Percentiles rank a stretch among this genome's conserved stretches.
phyloP scores from a whole-genome alignment of 768 basidiomycete genomes.

The Botryobasidium botryosum region DNA sequence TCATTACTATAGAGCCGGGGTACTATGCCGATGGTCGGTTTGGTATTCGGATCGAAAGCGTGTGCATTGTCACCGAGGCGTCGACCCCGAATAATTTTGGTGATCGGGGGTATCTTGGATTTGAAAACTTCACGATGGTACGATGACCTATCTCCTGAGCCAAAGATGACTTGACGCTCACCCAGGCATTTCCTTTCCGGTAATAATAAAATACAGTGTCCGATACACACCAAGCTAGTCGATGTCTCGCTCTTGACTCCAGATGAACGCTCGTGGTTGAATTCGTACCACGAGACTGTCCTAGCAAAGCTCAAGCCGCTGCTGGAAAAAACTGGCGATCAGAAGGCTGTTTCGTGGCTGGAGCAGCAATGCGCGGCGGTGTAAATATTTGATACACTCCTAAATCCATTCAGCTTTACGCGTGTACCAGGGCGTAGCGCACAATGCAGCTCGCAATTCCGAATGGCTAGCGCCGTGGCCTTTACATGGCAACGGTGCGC shows the following conservation, averaged over 20 bases:
- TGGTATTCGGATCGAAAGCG: conserved; percentile 86
- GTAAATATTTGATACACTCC: too few species aligned
- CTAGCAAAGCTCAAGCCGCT: conserved; percentile 56
- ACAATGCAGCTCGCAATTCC: too few species aligned
- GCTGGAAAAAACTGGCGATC: conserved; percentile 37
- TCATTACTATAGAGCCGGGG: conserved; percentile 46
- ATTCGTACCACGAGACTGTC: conserved; percentile 66
- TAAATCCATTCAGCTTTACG: too few species aligned
- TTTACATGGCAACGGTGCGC: too few species aligned
- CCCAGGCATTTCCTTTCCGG: background rate
- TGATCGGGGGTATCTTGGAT: conserved; percentile 63
- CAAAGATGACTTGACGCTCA: background rate
- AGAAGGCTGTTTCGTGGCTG: conserved; percentile 22
- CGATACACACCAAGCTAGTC: conserved; percentile 74
- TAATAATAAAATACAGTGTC: conserved; percentile 31
- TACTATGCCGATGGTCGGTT: conserved; percentile 83
- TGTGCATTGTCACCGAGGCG: conserved; percentile 58
- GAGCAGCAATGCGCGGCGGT: conserved; percentile 18
- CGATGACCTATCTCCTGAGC: conserved; percentile 14
- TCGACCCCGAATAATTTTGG: conserved; percentile 67
- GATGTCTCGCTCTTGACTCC: conserved; percentile 41
- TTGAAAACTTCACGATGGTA: conserved; percentile 82
- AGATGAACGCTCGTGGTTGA: conserved; percentile 67
- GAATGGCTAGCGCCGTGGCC: too few species aligned
- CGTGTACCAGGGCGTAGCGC: too few species aligned